Conservation (phyloP, 2,329 filamentous ascomycete genomes). For the Trichoderma aggressivum region DNA sequence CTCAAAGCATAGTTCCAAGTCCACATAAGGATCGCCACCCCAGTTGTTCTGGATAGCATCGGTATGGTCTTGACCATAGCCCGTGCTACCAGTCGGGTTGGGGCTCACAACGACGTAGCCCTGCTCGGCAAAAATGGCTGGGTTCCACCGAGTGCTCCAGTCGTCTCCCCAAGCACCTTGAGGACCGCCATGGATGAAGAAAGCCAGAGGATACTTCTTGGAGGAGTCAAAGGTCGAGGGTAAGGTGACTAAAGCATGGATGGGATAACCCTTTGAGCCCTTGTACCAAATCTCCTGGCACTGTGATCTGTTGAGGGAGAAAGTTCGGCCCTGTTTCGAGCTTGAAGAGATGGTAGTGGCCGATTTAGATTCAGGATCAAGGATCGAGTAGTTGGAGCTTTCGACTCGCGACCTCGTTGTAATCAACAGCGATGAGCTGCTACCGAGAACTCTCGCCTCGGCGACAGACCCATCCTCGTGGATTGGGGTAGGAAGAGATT, state of each 20-base stretch:
- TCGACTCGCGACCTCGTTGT: constrained; percentile 68
- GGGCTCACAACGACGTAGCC: constrained; percentile 79
- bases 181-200: constrained; percentile 80
- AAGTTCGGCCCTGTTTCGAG: constrained; percentile 61
- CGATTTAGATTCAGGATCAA: constrained; percentile 45
- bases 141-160: constrained; percentile 84
- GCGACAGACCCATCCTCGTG: constrained; percentile 52
- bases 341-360: constrained; percentile 56
- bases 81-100: constrained; percentile 80
- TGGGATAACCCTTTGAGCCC: constrained; percentile 59
- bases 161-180: constrained; percentile 72
- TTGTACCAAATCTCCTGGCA: constrained; percentile 67
- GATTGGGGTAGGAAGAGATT: constrained; percentile 47
- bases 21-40: constrained; percentile 81
- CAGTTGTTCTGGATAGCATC: constrained; percentile 77
- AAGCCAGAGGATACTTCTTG: constrained; percentile 75
- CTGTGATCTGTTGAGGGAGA: constrained; percentile 63
- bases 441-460: constrained; percentile 51
- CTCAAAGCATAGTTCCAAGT: constrained; percentile 75
- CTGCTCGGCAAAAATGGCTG: constrained; percentile 80
- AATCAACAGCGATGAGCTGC: constrained; percentile 54
- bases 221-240: constrained; percentile 63
- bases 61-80: constrained; percentile 74
- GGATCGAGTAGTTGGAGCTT: constrained; percentile 64
- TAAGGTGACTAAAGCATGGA: constrained; percentile 67